A percentile compares a stretch with the other conserved stretches of the same genome.
Conservation (phyloP, 441 rosid species). For the Gossypium aridum region DNA sequence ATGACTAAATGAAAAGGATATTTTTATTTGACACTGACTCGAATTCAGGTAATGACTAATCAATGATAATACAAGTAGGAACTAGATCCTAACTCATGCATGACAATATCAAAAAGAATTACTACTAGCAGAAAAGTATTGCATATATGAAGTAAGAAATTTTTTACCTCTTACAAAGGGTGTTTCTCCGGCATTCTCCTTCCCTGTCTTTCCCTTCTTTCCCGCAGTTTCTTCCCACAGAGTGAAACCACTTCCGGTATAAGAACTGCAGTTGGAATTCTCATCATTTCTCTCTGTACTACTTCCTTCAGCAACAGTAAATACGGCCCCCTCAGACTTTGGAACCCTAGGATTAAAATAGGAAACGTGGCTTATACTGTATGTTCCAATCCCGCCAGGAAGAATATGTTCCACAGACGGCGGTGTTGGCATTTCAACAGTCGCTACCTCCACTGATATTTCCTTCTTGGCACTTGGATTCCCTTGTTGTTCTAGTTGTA, state of each 20-base stretch:
- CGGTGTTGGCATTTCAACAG: slow-evolving; percentile 44
- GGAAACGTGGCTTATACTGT: slow-evolving; percentile 71
- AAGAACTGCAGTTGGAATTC: slow-evolving; percentile 63
- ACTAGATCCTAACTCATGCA: no score
- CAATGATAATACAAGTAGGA: no score
- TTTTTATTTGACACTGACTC: no score
- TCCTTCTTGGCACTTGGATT: slow-evolving; percentile 47
- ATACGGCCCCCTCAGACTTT: slow-evolving; percentile 52
- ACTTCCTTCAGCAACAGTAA: slow-evolving; percentile 28
- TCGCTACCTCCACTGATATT: slow-evolving; percentile 24
- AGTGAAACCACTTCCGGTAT: slow-evolving; percentile 54
- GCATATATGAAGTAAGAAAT: not conserved
- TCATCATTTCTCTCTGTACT: slow-evolving; percentile 53
- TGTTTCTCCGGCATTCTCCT: slow-evolving; percentile 62
- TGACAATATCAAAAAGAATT: no score
- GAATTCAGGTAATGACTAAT: no score
- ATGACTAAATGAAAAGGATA: no score
- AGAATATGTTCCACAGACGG: slow-evolving; percentile 61
- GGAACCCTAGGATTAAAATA: slow-evolving; percentile 50
- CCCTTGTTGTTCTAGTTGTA: slow-evolving; percentile 57
- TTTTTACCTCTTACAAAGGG: slow-evolving; percentile 50
- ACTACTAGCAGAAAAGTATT: no score
- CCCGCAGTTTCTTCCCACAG: slow-evolving; percentile 65
- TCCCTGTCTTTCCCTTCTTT: slow-evolving; percentile 93
- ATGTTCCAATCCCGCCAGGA: slow-evolving; percentile 92